Evolutionary conservation across 306 rosid species (phyloP).

Genomic region (Casuarina equisetifolia): DNA sequence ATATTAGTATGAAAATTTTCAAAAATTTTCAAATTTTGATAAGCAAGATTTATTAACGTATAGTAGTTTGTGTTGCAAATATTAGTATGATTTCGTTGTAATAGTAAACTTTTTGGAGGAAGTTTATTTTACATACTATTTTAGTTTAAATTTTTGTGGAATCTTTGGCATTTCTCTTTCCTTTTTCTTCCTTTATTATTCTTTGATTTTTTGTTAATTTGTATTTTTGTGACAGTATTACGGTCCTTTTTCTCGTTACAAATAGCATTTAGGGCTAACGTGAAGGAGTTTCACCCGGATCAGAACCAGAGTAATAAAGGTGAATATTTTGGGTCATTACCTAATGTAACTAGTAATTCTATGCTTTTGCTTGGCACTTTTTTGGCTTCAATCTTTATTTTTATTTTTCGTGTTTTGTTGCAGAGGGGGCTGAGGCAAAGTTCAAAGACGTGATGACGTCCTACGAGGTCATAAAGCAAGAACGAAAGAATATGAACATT

Average conservation of each 20-base stretch:
- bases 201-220: background rate
- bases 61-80: background rate
- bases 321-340: slow-evolving; percentile 28
- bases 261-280: slow-evolving; percentile 89
- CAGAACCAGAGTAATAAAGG: slow-evolving; percentile 92
- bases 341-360: slow-evolving; percentile 9
- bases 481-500: slow-evolving; percentile 43
- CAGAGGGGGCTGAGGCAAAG: slow-evolving; percentile 93
- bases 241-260: slow-evolving; percentile 31
- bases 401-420: slow-evolving; percentile 22
- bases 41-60: too few relatives aligned
- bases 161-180: background rate
- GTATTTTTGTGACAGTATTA: background rate
- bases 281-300: slow-evolving; percentile 93
- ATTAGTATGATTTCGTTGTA: background rate
- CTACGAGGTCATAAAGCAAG: slow-evolving; percentile 88
- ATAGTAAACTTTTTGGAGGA: too few relatives aligned
- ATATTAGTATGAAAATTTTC: too few relatives aligned
- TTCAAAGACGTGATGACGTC: slow-evolving; percentile 92
- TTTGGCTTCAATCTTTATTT: slow-evolving; percentile 10
- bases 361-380: background rate
- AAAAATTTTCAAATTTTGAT: too few relatives aligned
- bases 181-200: background rate
- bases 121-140: too few relatives aligned
- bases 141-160: background rate